Percentiles rank a stretch among this genome's conserved stretches.
phyloP scores from a whole-genome alignment of 129 eudicot genomes.

The Flaveria trinervia region DNA sequence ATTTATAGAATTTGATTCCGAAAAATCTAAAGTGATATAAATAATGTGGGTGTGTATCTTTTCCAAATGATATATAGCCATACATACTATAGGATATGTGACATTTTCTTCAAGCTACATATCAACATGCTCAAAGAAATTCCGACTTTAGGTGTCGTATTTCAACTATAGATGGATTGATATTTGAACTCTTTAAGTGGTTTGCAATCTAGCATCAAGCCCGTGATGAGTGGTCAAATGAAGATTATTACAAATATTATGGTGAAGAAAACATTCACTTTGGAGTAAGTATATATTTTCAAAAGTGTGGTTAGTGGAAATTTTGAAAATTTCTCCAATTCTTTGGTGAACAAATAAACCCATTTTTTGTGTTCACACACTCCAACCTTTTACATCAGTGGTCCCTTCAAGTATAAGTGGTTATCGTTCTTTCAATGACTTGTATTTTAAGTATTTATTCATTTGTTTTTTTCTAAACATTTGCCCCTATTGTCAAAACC shows the following conservation, averaged over 20 bases:
- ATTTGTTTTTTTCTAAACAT: no score
- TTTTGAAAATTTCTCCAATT: not conserved
- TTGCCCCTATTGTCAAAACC: no score
- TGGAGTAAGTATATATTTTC: slow-evolving; percentile 16
- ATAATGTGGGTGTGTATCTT: not conserved
- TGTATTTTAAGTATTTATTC: no score
- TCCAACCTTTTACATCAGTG: not conserved
- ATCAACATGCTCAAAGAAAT: not conserved
- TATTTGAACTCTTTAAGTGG: not conserved
- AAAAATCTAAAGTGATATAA: not conserved
- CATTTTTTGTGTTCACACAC: not conserved
- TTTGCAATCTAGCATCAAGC: not conserved
- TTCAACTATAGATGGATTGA: not conserved
- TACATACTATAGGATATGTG: not conserved
- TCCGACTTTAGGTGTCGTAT: not conserved
- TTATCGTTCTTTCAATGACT: no score
- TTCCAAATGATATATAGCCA: not conserved
- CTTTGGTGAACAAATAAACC: slow-evolving; percentile 14
- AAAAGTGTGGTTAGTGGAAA: slow-evolving; percentile 8
- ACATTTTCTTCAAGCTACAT: slow-evolving; percentile 1
- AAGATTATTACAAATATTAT: not conserved
- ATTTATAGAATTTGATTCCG: not conserved
- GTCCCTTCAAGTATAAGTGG: not conserved
- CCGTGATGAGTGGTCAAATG: slow-evolving; percentile 22
- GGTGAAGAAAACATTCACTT: slow-evolving; percentile 19